Conservation (phyloP, 176 grass and related monocot species). For the Cenchrus purpureus region DNA sequence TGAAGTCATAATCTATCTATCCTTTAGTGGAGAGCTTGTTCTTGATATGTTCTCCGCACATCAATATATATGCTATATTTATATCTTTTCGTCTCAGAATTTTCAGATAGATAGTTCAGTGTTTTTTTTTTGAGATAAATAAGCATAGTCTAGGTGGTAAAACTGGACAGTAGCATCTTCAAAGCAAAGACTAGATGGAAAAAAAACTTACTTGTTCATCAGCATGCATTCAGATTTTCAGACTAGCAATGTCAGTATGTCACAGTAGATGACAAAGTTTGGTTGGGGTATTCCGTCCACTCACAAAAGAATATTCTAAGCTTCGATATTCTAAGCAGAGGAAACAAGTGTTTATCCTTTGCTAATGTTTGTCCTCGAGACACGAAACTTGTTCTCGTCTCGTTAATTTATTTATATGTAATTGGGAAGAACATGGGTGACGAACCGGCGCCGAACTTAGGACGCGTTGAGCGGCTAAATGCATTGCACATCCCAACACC, state of each 20-base stretch:
- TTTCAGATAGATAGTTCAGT: not conserved
- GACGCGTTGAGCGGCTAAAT: constrained; percentile 43
- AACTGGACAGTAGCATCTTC: not conserved
- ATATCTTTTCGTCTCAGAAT: not conserved
- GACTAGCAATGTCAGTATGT: not conserved
- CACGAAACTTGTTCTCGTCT: constrained; percentile 33
- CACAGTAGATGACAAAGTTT: constrained; percentile 14
- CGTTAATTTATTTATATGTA: constrained; percentile 24
- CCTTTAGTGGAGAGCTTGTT: not conserved
- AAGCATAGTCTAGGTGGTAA: not conserved
- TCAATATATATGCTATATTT: not conserved
- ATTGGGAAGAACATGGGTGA: constrained; percentile 57
- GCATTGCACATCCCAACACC: constrained; percentile 23
- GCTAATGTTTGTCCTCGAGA: constrained; percentile 35
- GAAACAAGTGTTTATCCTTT: constrained; percentile 40
- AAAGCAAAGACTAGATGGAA: not conserved
- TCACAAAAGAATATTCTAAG: constrained; percentile 25
- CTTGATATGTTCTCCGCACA: constrained; percentile 7
- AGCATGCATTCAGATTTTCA: not conserved
- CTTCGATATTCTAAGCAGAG: constrained; percentile 27
- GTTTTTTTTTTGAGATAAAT: too few species aligned
- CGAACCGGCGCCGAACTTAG: constrained; percentile 19
- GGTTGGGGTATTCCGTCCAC: not conserved
- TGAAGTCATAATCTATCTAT: constrained; percentile 6
- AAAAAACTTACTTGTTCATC: constrained; percentile 2